Evolutionary conservation across 176 grass and related monocot genomes (phyloP).

Genomic region (Urochloa ruziziensis): DNA sequence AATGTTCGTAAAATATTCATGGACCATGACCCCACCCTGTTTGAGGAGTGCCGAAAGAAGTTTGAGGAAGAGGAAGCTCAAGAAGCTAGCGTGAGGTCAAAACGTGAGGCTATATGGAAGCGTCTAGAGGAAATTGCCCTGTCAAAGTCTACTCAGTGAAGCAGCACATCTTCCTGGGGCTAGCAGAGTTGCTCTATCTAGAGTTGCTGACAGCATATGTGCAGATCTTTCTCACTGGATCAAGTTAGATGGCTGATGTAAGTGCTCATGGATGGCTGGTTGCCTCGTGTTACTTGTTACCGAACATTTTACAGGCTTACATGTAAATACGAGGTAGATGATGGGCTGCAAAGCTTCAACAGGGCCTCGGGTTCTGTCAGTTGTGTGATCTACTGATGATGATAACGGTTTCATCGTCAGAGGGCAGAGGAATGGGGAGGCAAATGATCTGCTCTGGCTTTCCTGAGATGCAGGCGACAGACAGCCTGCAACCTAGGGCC

Average conservation of each 20-base stretch:
- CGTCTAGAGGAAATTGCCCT: constrained; percentile 59
- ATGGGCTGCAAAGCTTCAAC: constrained; percentile 14
- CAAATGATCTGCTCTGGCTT: background rate
- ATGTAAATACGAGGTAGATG: constrained; percentile 33
- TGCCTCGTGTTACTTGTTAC: constrained; percentile 21
- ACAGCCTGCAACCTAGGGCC: constrained; percentile 15
- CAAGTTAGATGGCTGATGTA: constrained; percentile 27
- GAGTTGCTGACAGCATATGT: background rate
- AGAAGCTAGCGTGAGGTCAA: constrained; percentile 35
- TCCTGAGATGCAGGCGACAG: background rate
- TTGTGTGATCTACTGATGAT: background rate
- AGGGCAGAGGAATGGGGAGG: constrained; percentile 1
- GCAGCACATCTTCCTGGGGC: constrained; percentile 20
- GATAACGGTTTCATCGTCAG: background rate
- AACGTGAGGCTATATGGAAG: constrained; percentile 65
- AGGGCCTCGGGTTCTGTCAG: background rate
- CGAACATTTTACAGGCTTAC: constrained; percentile 28
- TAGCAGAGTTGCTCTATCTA: constrained; percentile 16
- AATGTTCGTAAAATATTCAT: constrained; percentile 72
- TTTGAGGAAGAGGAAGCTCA: constrained; percentile 65
- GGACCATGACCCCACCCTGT: constrained; percentile 55
- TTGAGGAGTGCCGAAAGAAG: constrained; percentile 59
- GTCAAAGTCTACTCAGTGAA: constrained; percentile 43
- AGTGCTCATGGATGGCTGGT: constrained; percentile 23
- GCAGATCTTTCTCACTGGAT: background rate